Evolutionary conservation across 805 yeast species (phyloP), one percentile per base, ranked within the genome.

Genomic region (Suhomyces pyralidae): DNA sequence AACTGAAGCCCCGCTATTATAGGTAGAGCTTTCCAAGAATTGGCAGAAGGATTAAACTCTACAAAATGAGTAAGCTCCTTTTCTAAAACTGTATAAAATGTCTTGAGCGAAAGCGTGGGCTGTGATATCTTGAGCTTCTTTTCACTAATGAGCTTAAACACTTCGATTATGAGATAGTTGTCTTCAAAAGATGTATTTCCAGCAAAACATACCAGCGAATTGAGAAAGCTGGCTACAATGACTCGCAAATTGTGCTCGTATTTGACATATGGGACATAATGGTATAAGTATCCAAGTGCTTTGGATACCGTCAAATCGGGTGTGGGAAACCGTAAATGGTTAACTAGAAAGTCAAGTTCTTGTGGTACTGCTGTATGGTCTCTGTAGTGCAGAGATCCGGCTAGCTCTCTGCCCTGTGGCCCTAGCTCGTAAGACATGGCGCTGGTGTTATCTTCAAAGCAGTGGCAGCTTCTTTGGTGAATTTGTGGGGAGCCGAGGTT

Each of bases 241-340:
- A 81, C 56, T 46, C 71, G 66, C 40, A 81, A 65, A 60, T 81
- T 81, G 51, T 69, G 70, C 55, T 73, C 77, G 49, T 73, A 71
- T 59, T 79, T 80, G 48, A 81, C 66, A 46, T 63, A 76, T 1
- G 85, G 85, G 49, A 80, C 62, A 58, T 81, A 81, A 59, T 81
- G 77, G 49, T 76, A 81, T 20, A 81, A 51, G 59, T 79, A 78
- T 1, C 84, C 80, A 15, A 80, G 57, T 4, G 75, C 58, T 51
- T 66, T 68, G 19, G 60, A 63, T 38, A 60, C 68, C 32, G 70
- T 67, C 54, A 65, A 61, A 7, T 67, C 60, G 1, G 67, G 56
- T 19, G 58, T 61, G 0, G 84, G 83, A 54, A 66, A 64, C 32
- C 78, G 55, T 24, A 81, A 59, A 20, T 80, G 79, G 52, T 77